Base-by-base conservation (phyloP, 1,284 basidiomycete genomes). In the Tetrapyrgos nigripes region DNA sequence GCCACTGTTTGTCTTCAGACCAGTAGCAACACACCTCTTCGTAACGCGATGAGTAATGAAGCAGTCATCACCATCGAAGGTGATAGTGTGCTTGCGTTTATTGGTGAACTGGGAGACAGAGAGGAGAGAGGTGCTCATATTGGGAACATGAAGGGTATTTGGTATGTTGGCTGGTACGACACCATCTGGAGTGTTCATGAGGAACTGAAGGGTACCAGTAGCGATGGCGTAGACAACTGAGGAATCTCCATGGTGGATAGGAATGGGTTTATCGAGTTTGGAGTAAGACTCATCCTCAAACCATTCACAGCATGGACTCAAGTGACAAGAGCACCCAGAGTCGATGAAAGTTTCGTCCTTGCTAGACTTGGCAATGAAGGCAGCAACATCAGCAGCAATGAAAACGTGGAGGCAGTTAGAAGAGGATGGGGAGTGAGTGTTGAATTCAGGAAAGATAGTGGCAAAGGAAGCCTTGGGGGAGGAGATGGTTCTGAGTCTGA, bases 121-220 rank as follows among this genome's bases (percentile, higher is more conserved):
- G 31, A 55, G 47, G 53, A 55, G 53, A 14, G 53, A 19, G 21
- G 53, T 26, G 10, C 29, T 48, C 10, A 46, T 24, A 28, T 49
- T 28, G 10, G 53, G 53, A 26, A 55, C 53, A 49, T 3, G 31
- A 33, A 46, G 44, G 27, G 45, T 46, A 46, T 55, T 31, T 19
- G 28, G 24, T n/a, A 55, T 26, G 10, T n/a, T 14, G 23, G 43
- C 53, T 26, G 24, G 24, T 17, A 4, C 24, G 44, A n/a, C 28
- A 10, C 24, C 27, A 17, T 29, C 31, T 23, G 45, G 24, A 13
- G n/a, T n/a, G n/a, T n/a, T n/a, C n/a, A n/a, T n/a, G n/a, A n/a
- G 48, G 35, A 10, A 37, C 35, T 37, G 35, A 10, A 37, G 35
- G n/a, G 35, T 37, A 37, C 35, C 35, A 10, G 10, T 37, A 37